Percentiles rank a stretch among this genome's conserved stretches.
phyloP scores from a whole-genome alignment of 805 yeast genomes.

The Cyberlindnera japonica region DNA sequence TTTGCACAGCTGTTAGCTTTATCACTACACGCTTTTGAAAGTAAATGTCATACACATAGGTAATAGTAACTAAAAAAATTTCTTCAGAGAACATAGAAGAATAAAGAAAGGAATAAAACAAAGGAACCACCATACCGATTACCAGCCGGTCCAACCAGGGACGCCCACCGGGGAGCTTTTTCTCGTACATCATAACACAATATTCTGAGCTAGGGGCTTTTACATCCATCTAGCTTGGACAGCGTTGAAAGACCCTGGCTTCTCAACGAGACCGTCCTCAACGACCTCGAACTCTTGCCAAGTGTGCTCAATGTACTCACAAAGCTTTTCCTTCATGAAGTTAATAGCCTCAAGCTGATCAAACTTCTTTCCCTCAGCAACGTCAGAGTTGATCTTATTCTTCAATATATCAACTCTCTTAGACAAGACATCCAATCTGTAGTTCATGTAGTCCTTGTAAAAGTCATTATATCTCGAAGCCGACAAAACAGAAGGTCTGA shows the following conservation, averaged over 20 bases:
- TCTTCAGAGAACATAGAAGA: neutral
- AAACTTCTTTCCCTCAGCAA: conserved; percentile 30
- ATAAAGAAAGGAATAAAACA: neutral
- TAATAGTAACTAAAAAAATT: neutral
- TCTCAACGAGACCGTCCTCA: conserved; percentile 28
- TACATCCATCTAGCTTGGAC: conserved; percentile 19
- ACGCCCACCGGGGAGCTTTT: neutral
- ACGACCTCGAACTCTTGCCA: conserved; percentile 36
- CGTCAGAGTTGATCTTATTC: conserved; percentile 22
- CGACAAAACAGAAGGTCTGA: conserved; percentile 36
- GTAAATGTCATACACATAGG: neutral
- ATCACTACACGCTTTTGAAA: too few species aligned
- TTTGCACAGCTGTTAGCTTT: too few species aligned
- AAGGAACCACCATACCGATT: too few species aligned
- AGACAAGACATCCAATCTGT: conserved; percentile 34
- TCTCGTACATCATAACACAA: conserved; percentile 1
- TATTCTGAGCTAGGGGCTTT: neutral
- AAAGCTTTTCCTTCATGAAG: conserved; percentile 27
- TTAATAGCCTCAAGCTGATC: conserved; percentile 35
- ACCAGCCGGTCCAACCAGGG: neutral
- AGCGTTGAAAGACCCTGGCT: conserved; percentile 23
- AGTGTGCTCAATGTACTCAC: conserved; percentile 29
- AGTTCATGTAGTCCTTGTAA: conserved; percentile 39
- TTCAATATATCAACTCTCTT: conserved; percentile 31
- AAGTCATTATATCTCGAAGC: conserved; percentile 37